Conservation (phyloP, 805 yeast genomes). For the Danielia oregonensis region DNA sequence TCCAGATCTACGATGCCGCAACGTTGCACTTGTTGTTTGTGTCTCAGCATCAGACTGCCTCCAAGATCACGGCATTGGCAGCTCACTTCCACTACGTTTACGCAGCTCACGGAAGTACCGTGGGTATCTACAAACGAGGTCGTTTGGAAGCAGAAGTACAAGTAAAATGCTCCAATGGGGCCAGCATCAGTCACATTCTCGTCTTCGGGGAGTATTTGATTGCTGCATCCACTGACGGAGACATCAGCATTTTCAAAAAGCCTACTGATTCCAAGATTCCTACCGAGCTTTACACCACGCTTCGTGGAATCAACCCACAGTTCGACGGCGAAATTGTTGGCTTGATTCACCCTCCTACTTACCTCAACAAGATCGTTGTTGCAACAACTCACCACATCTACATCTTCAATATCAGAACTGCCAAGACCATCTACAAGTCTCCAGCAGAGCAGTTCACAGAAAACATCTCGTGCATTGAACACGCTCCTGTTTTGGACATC, state of each 20-base stretch:
- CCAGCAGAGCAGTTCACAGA: conserved; percentile 47
- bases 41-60: conserved; percentile 70
- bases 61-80: conserved; percentile 64
- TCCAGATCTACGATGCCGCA: conserved; percentile 91
- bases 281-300: conserved; percentile 64
- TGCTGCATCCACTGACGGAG: conserved; percentile 41
- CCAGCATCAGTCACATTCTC: conserved; percentile 45
- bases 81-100: conserved; percentile 84
- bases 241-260: conserved; percentile 54
- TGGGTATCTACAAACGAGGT: conserved; percentile 85
- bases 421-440: conserved; percentile 61
- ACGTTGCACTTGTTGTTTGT: conserved; percentile 82
- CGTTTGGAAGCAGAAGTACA: conserved; percentile 41
- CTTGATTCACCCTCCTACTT: conserved; percentile 82
- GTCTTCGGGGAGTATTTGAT: conserved; percentile 79
- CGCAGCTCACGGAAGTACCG: conserved; percentile 65
- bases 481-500: conserved; percentile 84
- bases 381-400: conserved; percentile 65
- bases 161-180: conserved; percentile 12
- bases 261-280: conserved; percentile 38
- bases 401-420: conserved; percentile 73
- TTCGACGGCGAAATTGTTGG: conserved; percentile 70
- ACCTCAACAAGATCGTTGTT: conserved; percentile 81
- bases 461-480: conserved; percentile 61
- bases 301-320: conserved; percentile 47